Evolutionary conservation across 1,284 basidiomycete species (phyloP).

Genomic region (Trichosporon sp.): DNA sequence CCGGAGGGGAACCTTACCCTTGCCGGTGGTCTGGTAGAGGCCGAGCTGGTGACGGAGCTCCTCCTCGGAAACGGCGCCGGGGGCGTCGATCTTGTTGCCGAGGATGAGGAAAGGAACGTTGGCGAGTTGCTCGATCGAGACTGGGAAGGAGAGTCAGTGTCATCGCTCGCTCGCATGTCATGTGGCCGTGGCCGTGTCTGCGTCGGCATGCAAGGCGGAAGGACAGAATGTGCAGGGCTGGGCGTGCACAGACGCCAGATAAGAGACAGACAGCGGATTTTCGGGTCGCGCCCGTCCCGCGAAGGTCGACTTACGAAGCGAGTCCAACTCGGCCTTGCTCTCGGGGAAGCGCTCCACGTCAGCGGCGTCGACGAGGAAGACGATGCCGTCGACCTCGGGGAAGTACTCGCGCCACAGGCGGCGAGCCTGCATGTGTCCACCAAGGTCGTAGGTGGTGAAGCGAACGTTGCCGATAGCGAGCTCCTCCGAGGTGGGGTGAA

Average conservation of each 20-base stretch:
- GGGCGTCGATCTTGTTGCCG: constrained; percentile 99
- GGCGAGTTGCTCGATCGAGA: constrained; percentile 78
- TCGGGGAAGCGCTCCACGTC: constrained; percentile 95
- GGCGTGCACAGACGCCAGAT: background rate
- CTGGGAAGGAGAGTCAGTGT: constrained; percentile 24
- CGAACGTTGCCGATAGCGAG: constrained; percentile 98
- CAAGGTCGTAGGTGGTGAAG: constrained; percentile 98
- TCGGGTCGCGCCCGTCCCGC: background rate
- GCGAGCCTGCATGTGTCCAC: constrained; percentile 97
- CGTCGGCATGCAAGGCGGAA: too few relatives aligned
- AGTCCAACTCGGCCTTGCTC: constrained; percentile 94
- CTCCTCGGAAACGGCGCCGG: constrained; percentile 94
- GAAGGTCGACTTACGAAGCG: constrained; percentile 56
- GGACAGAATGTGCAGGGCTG: background rate
- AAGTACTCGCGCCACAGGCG: constrained; percentile 99
- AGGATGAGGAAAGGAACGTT: constrained; percentile 98
- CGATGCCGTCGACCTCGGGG: constrained; percentile 98
- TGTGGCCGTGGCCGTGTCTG: background rate
- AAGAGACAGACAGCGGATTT: background rate
- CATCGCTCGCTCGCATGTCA: background rate
- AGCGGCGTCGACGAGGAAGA: constrained; percentile 96
- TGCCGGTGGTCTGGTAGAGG: constrained; percentile 97
- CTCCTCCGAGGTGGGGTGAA: constrained; percentile 99
- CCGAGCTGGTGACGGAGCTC: constrained; percentile 93
- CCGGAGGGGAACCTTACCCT: constrained; percentile 94